These are phyloP conservation scores for Amanita polypyramis DNA, from an alignment of 768 basidiomycete genomes.

Conservation along the genomic window DNA sequence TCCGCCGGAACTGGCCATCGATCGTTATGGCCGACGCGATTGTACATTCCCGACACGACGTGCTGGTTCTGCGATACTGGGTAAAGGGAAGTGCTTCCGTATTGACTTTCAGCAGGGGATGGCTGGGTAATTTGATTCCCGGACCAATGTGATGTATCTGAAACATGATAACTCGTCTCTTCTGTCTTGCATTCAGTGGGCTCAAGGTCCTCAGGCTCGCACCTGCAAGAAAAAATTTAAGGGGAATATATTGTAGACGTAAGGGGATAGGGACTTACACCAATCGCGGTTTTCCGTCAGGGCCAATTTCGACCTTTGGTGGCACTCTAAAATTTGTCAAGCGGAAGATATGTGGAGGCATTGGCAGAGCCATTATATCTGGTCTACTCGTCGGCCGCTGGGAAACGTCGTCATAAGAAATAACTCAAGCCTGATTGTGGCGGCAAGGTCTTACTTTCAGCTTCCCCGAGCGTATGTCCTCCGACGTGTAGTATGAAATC, in stretches of 20 bases:
- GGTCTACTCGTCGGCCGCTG: slow-evolving; percentile 57
- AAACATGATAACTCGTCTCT: slow-evolving; percentile 31
- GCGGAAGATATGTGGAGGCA: slow-evolving; percentile 70
- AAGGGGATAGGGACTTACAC: slow-evolving; percentile 31
- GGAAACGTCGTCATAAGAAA: slow-evolving; percentile 6
- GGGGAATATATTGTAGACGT: slow-evolving; percentile 7
- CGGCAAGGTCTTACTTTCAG: slow-evolving; percentile 32
- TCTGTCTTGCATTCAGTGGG: slow-evolving; percentile 38
- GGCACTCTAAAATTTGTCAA: slow-evolving; percentile 78
- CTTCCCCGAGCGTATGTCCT: slow-evolving; percentile 62
- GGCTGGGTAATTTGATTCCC: slow-evolving; percentile 19
- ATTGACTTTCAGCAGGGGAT: slow-evolving; percentile 26
- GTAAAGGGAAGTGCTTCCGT: slow-evolving; percentile 22
- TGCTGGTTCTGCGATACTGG: slow-evolving; percentile 18
- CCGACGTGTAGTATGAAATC: slow-evolving; percentile 75
- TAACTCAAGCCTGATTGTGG: background rate
- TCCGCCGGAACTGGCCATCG: slow-evolving; percentile 22
- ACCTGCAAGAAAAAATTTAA: slow-evolving; percentile 15
- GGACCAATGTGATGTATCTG: slow-evolving; percentile 28
- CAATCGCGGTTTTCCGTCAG: slow-evolving; percentile 56
- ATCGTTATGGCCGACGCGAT: slow-evolving; percentile 16
- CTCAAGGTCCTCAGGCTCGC: slow-evolving; percentile 36
- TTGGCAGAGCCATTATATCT: slow-evolving; percentile 63
- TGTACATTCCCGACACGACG: slow-evolving; percentile 17
- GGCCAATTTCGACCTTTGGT: slow-evolving; percentile 65